Conservation (phyloP, 805 yeast species). For the Zygotorulaspora florentina region DNA sequence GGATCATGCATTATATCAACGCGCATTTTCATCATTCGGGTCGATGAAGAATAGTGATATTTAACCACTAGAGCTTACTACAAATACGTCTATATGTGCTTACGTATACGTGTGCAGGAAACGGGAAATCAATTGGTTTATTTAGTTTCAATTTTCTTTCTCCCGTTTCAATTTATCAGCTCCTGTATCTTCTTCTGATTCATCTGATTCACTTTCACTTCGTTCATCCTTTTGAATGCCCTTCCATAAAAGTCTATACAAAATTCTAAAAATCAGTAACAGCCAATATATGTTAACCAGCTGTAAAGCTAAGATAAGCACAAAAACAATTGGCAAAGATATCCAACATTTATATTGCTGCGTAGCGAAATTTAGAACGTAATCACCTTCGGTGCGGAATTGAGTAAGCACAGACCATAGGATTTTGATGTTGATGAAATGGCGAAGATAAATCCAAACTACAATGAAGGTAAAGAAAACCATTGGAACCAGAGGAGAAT, state of each 20-base stretch:
- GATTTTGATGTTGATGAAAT: conserved; percentile 73
- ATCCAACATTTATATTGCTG: conserved; percentile 97
- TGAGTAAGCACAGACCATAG: conserved; percentile 84
- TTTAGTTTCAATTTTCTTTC: conserved; percentile 1
- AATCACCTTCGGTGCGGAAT: conserved; percentile 81
- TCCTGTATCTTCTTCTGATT: conserved; percentile 36
- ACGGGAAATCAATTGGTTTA: not conserved
- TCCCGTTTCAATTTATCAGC: conserved; percentile 19
- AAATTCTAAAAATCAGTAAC: conserved; percentile 71
- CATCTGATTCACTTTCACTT: conserved; percentile 76
- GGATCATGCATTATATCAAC: no score
- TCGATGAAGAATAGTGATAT: no score
- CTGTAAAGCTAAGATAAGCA: conserved; percentile 73
- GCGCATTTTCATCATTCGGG: no score
- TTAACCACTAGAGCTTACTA: no score
- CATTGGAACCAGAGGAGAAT: conserved; percentile 58
- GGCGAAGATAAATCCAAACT: conserved; percentile 87
- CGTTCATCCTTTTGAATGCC: conserved; percentile 75
- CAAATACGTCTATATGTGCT: not conserved
- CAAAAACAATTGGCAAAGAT: conserved; percentile 84
- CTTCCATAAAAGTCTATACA: conserved; percentile 56
- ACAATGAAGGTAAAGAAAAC: conserved; percentile 63
- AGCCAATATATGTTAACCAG: conserved; percentile 87
- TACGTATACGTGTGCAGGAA: not conserved
- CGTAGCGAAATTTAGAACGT: conserved; percentile 72